These are phyloP conservation scores for Amanita muscaria DNA, from an alignment of 768 basidiomycete species.

Conservation along the genomic window DNA sequence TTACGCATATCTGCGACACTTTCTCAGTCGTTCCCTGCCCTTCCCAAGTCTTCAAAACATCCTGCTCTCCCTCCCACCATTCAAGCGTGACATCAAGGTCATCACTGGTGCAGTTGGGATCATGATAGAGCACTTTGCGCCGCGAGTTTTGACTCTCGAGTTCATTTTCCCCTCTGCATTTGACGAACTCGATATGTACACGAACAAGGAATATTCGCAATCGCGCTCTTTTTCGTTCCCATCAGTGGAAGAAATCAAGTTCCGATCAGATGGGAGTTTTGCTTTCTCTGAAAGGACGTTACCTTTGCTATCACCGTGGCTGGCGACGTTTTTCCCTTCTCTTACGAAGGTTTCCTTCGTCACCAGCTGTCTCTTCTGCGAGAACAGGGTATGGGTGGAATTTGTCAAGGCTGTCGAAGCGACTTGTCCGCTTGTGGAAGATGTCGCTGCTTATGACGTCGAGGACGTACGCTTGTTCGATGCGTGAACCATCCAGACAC, in stretches of 20 bases:
- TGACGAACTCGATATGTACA: neutral
- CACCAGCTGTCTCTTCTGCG: slow-evolving; percentile 11
- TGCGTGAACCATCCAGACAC: no score
- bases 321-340: slow-evolving; percentile 13
- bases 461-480: neutral
- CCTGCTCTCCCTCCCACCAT: slow-evolving; percentile 14
- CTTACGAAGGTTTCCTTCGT: slow-evolving; percentile 12
- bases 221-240: neutral
- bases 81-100: slow-evolving; percentile 17
- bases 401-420: slow-evolving; percentile 8
- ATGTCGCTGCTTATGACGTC: slow-evolving; percentile 9
- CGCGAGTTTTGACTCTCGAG: slow-evolving; percentile 9
- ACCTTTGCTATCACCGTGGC: slow-evolving; percentile 15
- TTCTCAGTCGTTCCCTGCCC: slow-evolving; percentile 11
- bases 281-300: slow-evolving; percentile 16
- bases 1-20: slow-evolving; percentile 10
- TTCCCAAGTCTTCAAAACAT: slow-evolving; percentile 8
- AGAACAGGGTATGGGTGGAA: neutral
- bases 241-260: slow-evolving; percentile 8
- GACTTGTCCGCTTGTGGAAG: slow-evolving; percentile 8
- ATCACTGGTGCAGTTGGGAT: slow-evolving; percentile 10
- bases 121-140: slow-evolving; percentile 3
- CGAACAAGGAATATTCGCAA: no score
- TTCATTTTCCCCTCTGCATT: slow-evolving; percentile 13
- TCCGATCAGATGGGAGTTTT: slow-evolving; percentile 16